These are phyloP conservation scores for Corrigiola litoralis DNA, from an alignment of 179 eudicot species.

Conservation along the genomic window DNA sequence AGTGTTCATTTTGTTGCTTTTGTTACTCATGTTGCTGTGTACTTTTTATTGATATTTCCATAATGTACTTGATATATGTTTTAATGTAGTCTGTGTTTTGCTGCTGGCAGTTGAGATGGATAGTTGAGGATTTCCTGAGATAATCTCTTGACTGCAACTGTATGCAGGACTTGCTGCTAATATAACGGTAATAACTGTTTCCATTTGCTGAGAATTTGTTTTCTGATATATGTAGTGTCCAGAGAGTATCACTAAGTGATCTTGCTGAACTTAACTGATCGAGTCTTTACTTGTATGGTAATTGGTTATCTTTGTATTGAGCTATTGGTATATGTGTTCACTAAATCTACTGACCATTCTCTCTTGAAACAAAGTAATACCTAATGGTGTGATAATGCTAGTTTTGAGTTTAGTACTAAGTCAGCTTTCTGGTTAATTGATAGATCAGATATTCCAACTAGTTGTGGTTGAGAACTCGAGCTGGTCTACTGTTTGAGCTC, in stretches of 20 bases:
- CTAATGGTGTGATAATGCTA: constrained; percentile 26
- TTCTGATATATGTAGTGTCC: constrained; percentile 18
- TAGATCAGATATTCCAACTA: constrained; percentile 73
- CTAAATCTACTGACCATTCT: constrained; percentile 7
- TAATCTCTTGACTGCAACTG: constrained; percentile 66
- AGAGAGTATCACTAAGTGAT: constrained; percentile 12
- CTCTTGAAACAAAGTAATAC: constrained; percentile 22
- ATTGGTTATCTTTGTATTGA: neutral
- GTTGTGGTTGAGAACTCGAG: constrained; percentile 70
- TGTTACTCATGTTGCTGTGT: constrained; percentile 35
- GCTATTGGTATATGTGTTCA: neutral
- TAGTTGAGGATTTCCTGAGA: constrained; percentile 86
- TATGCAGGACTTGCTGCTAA: constrained; percentile 79
- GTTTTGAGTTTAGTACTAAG: constrained; percentile 46
- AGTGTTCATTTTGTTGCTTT: constrained; percentile 5
- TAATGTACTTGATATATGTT: constrained; percentile 35
- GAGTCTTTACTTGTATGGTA: constrained; percentile 3
- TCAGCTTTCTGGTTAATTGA: constrained; percentile 61
- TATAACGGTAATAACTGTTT: constrained; percentile 74
- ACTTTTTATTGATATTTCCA: constrained; percentile 25
- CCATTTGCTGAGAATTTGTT: constrained; percentile 45
- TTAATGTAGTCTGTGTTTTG: constrained; percentile 80
- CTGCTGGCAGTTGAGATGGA: constrained; percentile 97
- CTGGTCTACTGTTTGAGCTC: constrained; percentile 45
- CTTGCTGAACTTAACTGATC: neutral